Base-by-base conservation (phyloP, 73 alveolate species). In the Breviolum minutum region DNA sequence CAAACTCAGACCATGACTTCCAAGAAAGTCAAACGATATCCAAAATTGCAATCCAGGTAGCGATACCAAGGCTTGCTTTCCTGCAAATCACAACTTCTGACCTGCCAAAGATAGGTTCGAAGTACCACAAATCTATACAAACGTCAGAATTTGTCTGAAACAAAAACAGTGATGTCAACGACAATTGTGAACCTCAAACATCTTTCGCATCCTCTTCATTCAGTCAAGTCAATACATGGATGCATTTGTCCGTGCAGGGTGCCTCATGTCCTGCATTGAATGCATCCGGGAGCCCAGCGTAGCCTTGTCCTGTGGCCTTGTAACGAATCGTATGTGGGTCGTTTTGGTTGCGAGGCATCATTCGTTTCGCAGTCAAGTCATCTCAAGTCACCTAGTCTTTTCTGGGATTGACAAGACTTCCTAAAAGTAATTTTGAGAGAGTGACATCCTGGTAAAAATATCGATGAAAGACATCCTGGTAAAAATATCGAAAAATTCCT, bases 211-310 rank as follows among this genome's bases (percentile, higher is more conserved):
- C 62, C 27, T 80, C 20, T n/a, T n/a, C n/a, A n/a, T n/a, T n/a
- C n/a, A n/a, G n/a, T n/a, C n/a, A n/a, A n/a, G n/a, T n/a, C n/a
- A n/a, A n/a, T n/a, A n/a, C n/a, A n/a, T n/a, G n/a, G n/a, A n/a
- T n/a, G n/a, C n/a, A n/a, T n/a, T n/a, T n/a, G n/a, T n/a, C n/a
- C n/a, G n/a, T n/a, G 0, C 17, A 29, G 10, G 19, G 32, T 30
- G 71, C 99, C 94, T 94, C 99, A 68, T 94, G 99, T 32, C 99
- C 99, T 7, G 99, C 99, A 79, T 94, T 94, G 94, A 94, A 94
- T 26, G 99, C 99, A 6, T 77, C 99, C 71, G 77, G n/a, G 30
- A 94, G 83, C 30, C 99, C 99, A 61, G 86, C 94, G 24, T 94
- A 94, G 16, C 99, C 98, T 63, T 92, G 86, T n/a, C 90, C 98